These are phyloP conservation scores for Colletotrichum sp. DNA, from an alignment of 2,329 filamentous ascomycete species.

Conservation along the genomic window DNA sequence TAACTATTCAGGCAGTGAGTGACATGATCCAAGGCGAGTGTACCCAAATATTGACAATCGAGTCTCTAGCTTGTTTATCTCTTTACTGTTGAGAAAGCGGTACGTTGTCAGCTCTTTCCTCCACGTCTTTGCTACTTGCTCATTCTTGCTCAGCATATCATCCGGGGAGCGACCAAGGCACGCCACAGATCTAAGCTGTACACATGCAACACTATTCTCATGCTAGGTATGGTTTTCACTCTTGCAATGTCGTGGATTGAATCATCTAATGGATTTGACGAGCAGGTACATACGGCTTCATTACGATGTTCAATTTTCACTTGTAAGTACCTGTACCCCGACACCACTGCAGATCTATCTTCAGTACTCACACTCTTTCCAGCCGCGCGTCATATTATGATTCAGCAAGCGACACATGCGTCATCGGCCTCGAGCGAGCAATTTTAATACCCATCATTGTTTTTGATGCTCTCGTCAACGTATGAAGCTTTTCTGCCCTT, in stretches of 20 bases:
- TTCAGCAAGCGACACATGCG: background rate
- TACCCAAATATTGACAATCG: background rate
- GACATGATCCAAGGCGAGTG: too few species aligned
- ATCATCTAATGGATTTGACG: background rate
- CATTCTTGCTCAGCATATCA: background rate
- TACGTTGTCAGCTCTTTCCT: background rate
- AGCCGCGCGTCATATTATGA: background rate
- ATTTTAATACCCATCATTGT: background rate
- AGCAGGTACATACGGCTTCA: background rate
- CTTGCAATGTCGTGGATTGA: accelerated
- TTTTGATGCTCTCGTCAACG: conserved; percentile 1
- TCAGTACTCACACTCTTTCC: background rate
- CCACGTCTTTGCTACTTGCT: background rate
- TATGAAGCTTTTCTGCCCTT: background rate
- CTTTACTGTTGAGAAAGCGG: conserved; percentile 1
- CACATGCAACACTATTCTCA: background rate
- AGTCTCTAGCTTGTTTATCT: background rate
- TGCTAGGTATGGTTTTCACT: background rate
- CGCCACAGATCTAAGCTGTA: background rate
- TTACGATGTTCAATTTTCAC: background rate
- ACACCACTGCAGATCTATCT: background rate
- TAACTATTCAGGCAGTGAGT: background rate
- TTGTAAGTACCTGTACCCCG: background rate
- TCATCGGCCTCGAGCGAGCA: background rate
- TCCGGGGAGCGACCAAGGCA: background rate